A percentile compares a stretch with the other conserved stretches of the same genome.
Conservation (phyloP, 129 eudicot species). For the Tanacetum coccineum region DNA sequence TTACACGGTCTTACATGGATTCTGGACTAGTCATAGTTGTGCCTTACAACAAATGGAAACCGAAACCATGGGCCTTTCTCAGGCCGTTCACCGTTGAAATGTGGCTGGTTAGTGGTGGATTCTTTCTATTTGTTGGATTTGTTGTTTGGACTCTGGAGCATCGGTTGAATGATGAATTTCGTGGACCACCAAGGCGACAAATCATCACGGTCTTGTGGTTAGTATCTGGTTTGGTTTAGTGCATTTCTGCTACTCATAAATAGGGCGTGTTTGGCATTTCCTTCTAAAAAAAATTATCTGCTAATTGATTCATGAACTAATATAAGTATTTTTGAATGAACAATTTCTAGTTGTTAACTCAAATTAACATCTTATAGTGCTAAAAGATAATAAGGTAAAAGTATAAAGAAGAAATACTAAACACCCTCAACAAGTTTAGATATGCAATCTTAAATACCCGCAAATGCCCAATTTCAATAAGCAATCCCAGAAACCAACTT, state of each 20-base stretch:
- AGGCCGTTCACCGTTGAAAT: conserved; percentile 23
- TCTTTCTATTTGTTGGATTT: conserved; percentile 30
- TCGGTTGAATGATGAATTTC: conserved; percentile 28
- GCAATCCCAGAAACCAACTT: too few relatives aligned
- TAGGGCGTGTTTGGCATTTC: neutral
- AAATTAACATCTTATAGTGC: neutral
- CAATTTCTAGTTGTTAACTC: neutral
- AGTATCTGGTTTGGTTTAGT: neutral
- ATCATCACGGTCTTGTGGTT: conserved; percentile 27
- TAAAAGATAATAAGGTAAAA: neutral
- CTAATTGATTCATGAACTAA: too few relatives aligned
- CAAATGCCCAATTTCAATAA: too few relatives aligned
- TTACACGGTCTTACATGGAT: conserved; percentile 34
- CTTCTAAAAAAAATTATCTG: too few relatives aligned
- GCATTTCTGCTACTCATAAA: too few relatives aligned
- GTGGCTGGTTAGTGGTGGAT: conserved; percentile 32
- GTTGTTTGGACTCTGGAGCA: conserved; percentile 44
- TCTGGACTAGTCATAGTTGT: conserved; percentile 36
- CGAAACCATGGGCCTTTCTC: conserved; percentile 35
- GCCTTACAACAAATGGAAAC: conserved; percentile 16
- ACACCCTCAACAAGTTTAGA: too few relatives aligned
- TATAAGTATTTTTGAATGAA: too few relatives aligned
- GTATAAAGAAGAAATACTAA: too few relatives aligned
- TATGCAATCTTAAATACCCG: too few relatives aligned
- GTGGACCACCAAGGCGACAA: conserved; percentile 34